A percentile compares a stretch with the other conserved stretches of the same genome.
phyloP scores from a whole-genome alignment of 192 early-diverging fungal genomes.

The Chytriomyces confervae region DNA sequence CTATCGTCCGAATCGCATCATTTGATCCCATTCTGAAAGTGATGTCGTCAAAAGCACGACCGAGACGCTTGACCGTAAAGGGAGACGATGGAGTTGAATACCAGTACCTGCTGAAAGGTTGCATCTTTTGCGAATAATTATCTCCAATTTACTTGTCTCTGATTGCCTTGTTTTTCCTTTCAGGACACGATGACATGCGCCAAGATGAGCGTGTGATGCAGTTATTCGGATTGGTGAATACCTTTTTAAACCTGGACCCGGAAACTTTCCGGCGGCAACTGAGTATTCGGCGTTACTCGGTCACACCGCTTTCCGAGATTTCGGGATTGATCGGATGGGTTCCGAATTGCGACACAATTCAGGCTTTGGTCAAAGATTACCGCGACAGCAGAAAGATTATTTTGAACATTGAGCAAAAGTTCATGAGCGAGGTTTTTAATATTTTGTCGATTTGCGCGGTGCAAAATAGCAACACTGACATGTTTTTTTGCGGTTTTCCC shows the following conservation, averaged over 20 bases:
- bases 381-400: conserved; percentile 72
- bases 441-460: too few species aligned
- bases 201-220: conserved; percentile 96
- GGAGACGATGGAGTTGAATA: conserved; percentile 86
- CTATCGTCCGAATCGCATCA: conserved; percentile 74
- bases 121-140: background rate
- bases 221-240: conserved; percentile 88
- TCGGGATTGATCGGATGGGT: conserved; percentile 87
- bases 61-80: conserved; percentile 72
- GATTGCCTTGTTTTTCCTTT: background rate
- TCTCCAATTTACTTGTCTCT: background rate
- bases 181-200: conserved; percentile 82
- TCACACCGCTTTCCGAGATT: conserved; percentile 83
- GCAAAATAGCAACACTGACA: background rate
- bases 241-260: conserved; percentile 69
- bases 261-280: conserved; percentile 83
- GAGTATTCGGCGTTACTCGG: conserved; percentile 78
- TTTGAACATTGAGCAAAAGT: conserved; percentile 77
- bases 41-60: conserved; percentile 81
- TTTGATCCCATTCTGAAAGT: conserved; percentile 75
- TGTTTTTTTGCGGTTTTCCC: conserved; percentile 11
- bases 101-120: conserved; percentile 84
- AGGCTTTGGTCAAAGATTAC: conserved; percentile 74
- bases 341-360: conserved; percentile 77
- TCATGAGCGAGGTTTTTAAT: conserved; percentile 67